Evolutionary conservation across 208 protist genomes (phyloP).

Genomic region (Leishmania braziliensis): DNA sequence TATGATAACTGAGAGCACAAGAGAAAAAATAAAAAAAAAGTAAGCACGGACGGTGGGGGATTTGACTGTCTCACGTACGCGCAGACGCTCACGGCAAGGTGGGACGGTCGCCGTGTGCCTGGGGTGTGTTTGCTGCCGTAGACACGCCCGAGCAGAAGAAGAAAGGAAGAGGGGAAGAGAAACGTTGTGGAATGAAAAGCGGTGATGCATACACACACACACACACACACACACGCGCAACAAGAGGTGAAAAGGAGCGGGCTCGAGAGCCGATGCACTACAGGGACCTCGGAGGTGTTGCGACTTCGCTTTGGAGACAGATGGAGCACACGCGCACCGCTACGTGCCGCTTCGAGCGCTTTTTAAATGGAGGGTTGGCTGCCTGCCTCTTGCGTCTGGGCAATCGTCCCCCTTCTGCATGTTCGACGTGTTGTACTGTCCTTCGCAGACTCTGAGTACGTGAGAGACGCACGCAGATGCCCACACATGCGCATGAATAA

Average conservation of each 20-base stretch:
- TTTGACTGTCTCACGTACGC: background rate
- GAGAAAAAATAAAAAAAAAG: background rate
- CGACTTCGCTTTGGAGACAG: background rate
- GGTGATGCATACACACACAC: background rate
- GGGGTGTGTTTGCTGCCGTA: background rate
- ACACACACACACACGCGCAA: background rate
- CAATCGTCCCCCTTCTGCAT: background rate
- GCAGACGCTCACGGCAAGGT: background rate
- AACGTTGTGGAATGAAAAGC: background rate
- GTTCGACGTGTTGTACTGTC: background rate
- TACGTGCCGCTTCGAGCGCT: background rate
- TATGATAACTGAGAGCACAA: background rate
- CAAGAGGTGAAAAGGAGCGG: background rate
- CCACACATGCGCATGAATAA: background rate
- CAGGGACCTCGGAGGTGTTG: background rate
- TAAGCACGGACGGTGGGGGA: background rate
- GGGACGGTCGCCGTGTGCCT: background rate
- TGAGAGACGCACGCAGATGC: background rate
- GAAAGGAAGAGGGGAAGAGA: background rate
- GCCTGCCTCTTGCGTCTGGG: background rate
- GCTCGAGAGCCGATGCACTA: background rate
- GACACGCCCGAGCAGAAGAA: background rate
- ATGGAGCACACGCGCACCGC: background rate
- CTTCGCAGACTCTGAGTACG: background rate
- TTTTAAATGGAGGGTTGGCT: background rate